Evolutionary conservation across 257 asterid genomes (phyloP), one percentile per base, ranked within the genome.

Genomic region (Solanum infundibuliforme): DNA sequence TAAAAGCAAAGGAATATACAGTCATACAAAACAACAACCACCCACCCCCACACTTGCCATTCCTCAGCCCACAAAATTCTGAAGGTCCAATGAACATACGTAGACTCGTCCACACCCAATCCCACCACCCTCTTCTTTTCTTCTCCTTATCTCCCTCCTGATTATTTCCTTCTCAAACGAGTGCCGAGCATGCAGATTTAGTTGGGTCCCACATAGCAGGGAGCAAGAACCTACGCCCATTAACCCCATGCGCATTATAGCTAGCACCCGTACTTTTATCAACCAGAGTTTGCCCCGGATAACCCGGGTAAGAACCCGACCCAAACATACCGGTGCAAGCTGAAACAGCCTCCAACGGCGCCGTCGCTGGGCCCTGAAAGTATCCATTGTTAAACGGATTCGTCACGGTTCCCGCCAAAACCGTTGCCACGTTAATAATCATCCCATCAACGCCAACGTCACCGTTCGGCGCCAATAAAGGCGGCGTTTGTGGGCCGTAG

Each of bases 141-240:
- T n/a, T 60, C 69, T n/a, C 20, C 3, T 14, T 9, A 0, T 36
- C 34, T 3, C 7, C 27, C 13, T 2, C 34, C 0, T 38, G 14
- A 21, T 20, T 31, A 3, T 12, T 35, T 10, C 9, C 6, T 0
- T 23, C 1, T 95, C 93, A 96, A 8, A 95, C 95, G 5, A 94
- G 94, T 1, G 99, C 91, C 1, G 96, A 72, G 87, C 99, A 96
- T 41, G 89, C 84, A 0, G 98, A 95, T 0, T 93, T 93, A 55
- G 86, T 91, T 0, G 98, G 98, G 87, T 95, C 98, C 96, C 97
- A 95, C 93, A 96, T 94, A 29, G 98, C 99, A 89, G 99, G 99
- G n/a, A 96, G 76, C 87, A 95, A 58, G 83, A 88, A 96, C 90
- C 83, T 93, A 10, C 99, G 91, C 62, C 97, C 97, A 6, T 91